phyloP scores from a whole-genome alignment of 1,139 yeast species.

The Pichia sp. region DNA sequence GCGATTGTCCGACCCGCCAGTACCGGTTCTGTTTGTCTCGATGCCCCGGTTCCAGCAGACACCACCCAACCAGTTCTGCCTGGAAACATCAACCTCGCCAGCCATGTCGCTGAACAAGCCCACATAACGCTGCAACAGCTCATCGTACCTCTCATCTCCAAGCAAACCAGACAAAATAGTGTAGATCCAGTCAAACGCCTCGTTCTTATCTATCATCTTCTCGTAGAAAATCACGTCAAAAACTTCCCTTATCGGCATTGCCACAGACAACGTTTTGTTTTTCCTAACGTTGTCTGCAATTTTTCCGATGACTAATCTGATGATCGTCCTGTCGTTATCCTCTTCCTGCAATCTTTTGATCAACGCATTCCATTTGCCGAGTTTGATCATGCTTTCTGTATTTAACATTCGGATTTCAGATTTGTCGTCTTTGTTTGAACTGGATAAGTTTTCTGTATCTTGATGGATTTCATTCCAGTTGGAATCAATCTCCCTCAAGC shows the following conservation, averaged over 20 bases:
- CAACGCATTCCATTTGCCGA: conserved; percentile 9
- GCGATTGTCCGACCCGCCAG: no score
- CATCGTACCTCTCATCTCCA: neutral
- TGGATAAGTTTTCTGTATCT: neutral
- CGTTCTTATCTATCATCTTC: neutral
- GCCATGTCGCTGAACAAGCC: neutral
- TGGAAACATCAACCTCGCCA: neutral
- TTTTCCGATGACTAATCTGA: neutral
- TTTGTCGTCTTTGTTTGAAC: neutral
- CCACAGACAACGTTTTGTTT: neutral
- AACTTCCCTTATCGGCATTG: neutral
- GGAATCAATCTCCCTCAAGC: neutral
- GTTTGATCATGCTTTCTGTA: conserved; percentile 4
- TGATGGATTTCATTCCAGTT: conserved; percentile 2
- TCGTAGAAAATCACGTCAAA: neutral
- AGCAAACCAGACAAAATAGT: neutral
- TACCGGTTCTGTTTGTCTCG: neutral
- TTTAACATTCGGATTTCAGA: conserved; percentile 1
- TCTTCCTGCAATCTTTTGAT: neutral
- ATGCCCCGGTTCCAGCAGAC: neutral
- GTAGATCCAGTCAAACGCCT: neutral
- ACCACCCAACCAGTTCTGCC: neutral
- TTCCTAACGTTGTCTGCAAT: neutral
- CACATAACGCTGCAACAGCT: neutral
- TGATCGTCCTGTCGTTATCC: neutral